Percentiles rank a stretch among this genome's conserved stretches.
These are phyloP conservation scores for Lepraria neglecta DNA, from an alignment of 495 filamentous ascomycete species.

Conservation along the genomic window DNA sequence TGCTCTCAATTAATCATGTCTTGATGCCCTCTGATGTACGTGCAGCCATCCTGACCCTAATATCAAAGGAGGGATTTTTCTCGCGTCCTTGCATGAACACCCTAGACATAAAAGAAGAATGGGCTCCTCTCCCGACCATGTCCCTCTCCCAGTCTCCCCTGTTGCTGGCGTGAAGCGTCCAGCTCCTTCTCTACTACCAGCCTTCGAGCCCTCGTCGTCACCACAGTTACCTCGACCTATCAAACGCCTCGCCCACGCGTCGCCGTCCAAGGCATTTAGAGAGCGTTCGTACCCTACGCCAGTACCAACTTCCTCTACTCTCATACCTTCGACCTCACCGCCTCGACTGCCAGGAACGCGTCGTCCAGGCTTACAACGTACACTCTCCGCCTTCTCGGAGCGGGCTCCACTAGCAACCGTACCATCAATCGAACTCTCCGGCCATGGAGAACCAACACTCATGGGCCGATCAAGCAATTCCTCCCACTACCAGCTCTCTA, in stretches of 20 bases:
- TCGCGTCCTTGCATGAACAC: conserved; percentile 19
- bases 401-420: conserved; percentile 77
- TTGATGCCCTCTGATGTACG: neutral
- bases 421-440: conserved; percentile 71
- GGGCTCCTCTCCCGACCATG: conserved; percentile 19
- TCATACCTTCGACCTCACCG: conserved; percentile 84
- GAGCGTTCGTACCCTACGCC: conserved; percentile 72
- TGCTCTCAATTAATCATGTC: conserved; percentile 15
- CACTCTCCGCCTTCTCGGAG: conserved; percentile 68
- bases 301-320: conserved; percentile 86
- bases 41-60: neutral
- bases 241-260: conserved; percentile 61
- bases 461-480: conserved; percentile 93
- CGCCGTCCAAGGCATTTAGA: conserved; percentile 32
- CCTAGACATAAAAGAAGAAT: conserved; percentile 14
- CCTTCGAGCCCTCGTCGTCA: conserved; percentile 92
- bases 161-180: conserved; percentile 68
- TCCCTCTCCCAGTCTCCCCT: conserved; percentile 35
- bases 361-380: conserved; percentile 49
- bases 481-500: conserved; percentile 83
- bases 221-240: conserved; percentile 69
- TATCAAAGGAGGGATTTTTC: conserved; percentile 17
- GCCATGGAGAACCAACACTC: conserved; percentile 69
- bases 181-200: conserved; percentile 73
- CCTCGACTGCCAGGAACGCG: conserved; percentile 48